Conservation (phyloP, 2,329 filamentous ascomycete species). For the Aphanoascus verrucosus region DNA sequence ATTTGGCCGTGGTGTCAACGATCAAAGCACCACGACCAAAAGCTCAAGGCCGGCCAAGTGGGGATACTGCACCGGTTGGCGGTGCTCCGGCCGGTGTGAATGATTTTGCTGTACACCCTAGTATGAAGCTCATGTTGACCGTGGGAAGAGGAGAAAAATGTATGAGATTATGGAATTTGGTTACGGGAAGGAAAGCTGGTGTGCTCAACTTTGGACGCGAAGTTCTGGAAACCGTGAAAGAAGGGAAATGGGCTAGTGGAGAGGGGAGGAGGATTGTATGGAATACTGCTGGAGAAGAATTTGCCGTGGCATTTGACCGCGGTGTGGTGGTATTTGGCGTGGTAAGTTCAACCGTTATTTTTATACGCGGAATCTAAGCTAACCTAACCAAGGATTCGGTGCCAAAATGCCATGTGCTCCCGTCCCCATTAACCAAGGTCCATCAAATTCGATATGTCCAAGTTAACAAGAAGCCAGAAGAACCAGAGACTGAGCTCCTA, state of each 20-base stretch:
- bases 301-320: constrained; percentile 78
- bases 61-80: constrained; percentile 76
- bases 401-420: constrained; percentile 62
- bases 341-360: constrained; percentile 29
- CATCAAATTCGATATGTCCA: constrained; percentile 67
- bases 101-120: constrained; percentile 89
- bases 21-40: constrained; percentile 86
- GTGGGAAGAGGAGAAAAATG: constrained; percentile 81
- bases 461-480: constrained; percentile 32
- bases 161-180: constrained; percentile 92
- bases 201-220: constrained; percentile 73
- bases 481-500: constrained; percentile 43
- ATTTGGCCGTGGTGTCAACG: constrained; percentile 77
- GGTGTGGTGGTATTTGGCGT: constrained; percentile 78
- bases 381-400: constrained; percentile 52
- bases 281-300: constrained; percentile 68
- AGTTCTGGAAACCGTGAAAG: constrained; percentile 62
- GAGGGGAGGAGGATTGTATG: constrained; percentile 77
- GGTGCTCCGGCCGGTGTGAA: constrained; percentile 81
- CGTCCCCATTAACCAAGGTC: constrained; percentile 62
- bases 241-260: constrained; percentile 64
- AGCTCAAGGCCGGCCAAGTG: constrained; percentile 66
- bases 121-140: constrained; percentile 91
- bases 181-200: constrained; percentile 90
- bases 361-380: constrained; percentile 1